These are phyloP conservation scores for Fusarium graminum DNA, from an alignment of 2,329 filamentous ascomycete species.

Conservation along the genomic window DNA sequence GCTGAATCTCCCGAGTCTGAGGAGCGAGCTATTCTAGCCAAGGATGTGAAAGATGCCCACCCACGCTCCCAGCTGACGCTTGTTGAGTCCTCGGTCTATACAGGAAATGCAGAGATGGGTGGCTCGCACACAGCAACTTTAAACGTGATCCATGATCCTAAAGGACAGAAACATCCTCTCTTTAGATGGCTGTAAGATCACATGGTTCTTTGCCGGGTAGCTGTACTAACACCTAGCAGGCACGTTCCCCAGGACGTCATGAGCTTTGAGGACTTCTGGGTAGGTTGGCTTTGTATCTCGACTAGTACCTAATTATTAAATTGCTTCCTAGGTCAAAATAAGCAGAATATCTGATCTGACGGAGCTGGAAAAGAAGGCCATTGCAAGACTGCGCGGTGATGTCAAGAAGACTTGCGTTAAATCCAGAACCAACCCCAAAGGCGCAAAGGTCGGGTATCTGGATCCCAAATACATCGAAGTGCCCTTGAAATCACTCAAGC, in stretches of 20 bases:
- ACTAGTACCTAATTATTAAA: not conserved
- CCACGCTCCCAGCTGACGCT: conserved; percentile 39
- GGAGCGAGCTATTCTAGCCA: conserved; percentile 30
- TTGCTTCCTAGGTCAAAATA: conserved; percentile 51
- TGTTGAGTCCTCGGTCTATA: conserved; percentile 55
- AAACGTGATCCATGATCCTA: conserved; percentile 54
- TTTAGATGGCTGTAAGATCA: conserved; percentile 58
- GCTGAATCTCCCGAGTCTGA: conserved; percentile 49
- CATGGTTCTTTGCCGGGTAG: too few relatives aligned
- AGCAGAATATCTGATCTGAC: conserved; percentile 53
- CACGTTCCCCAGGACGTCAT: conserved; percentile 57
- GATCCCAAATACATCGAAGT: conserved; percentile 58
- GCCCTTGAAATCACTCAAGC: conserved; percentile 48
- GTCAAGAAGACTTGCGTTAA: conserved; percentile 56
- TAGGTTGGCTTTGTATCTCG: conserved; percentile 29
- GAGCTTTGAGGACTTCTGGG: conserved; percentile 60
- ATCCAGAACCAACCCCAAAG: conserved; percentile 54
- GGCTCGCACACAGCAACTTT: conserved; percentile 54
- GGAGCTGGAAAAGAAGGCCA: conserved; percentile 52
- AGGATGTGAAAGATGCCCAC: conserved; percentile 22
- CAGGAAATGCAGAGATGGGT: conserved; percentile 55
- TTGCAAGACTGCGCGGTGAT: conserved; percentile 55
- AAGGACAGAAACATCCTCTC: conserved; percentile 51
- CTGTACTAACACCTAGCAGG: conserved; percentile 45
- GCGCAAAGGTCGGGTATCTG: conserved; percentile 57